Evolutionary conservation across 106 monocot species (phyloP), one percentile per base, ranked within the genome.

Genomic region (Platanthera guangdongensis): DNA sequence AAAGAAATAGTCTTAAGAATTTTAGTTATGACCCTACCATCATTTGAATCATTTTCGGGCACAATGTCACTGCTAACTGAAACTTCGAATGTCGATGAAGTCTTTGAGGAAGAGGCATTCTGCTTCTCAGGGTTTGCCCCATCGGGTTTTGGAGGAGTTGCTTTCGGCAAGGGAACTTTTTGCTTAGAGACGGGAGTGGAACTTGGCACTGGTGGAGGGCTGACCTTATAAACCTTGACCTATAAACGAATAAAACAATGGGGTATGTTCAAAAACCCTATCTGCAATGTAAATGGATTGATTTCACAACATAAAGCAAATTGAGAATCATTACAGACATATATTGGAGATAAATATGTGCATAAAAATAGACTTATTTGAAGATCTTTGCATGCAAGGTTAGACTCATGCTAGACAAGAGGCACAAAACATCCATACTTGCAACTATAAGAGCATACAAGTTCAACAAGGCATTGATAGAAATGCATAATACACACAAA

Each of bases 161-260:
- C n/a, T 18, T 72, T 76, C 52, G 72, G 50, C 73, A 59, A 57
- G 46, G 50, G 8, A 72, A 53, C 48, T 52, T 46, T 84, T 8
- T 76, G 28, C 80, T 86, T 89, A 52, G 77, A 50, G 65, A 63
- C 52, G 50, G 78, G 78, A n/a, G 57, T 71, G 59, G 76, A 74
- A 78, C 71, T 73, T 50, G 75, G 15, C 11, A 75, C 68, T 9
- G 54, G 45, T 39, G 68, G 19, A 10, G 52, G 16, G 74, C 51
- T 86, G 4, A 81, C 82, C 63, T 84, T 90, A 25, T 60, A 52
- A 78, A 90, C 81, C 73, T 87, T 90, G 8, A 87, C 79, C 87
- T 90, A 55, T 48, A 46, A 50, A 51, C 51, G 9, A 72, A 51
- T 22, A 65, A 30, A 25, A 65, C 25, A 65, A 25, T 12, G 4